Evolutionary conservation across 192 early-diverging fungal species (phyloP), one percentile per base, ranked within the genome.

Genomic region (Glomus cerebriforme): DNA sequence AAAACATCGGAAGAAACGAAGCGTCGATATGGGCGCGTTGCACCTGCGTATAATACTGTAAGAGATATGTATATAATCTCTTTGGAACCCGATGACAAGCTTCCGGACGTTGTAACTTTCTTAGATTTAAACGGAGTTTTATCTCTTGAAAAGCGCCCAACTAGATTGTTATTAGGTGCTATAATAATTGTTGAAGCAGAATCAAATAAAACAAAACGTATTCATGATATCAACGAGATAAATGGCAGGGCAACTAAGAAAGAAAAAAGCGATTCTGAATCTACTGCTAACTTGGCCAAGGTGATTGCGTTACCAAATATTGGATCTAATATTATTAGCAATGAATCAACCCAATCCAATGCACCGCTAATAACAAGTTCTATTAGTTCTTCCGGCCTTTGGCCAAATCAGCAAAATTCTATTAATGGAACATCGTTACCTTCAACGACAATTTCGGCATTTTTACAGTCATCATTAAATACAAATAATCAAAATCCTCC

Each of bases 41-140:
- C 87, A n/a, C 85, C 91, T 49, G 85, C 86, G 65, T 90, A 88
- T 34, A 84, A 89, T 17, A 85, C 79, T 49, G 88, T 94, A 26
- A 94, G 92, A 79, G 93, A 95, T 65, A 89, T 95, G 88, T 95
- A 95, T 78, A 32, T 95, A 39, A 81, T 94, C 7, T 93, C 93
- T 39, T 73, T 95, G 9, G 78, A 75, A 34, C 79, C 81, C 19
- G 83, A 83, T 9, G 89, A 89, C 7, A 68, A 83, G 35, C 73
- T 93, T 15, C 92, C 92, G 9, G 70, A 78, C 49, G 92, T 87
- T 80, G 73, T 94, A 4, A 77, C 81, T 19, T 86, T 83, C 2
- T 79, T 93, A 35, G 81, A 85, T 24, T 79, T 87, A 29, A 78
- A 82, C 35, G 85, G 86, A 37, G 64, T 78, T 12, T 47, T 59